phyloP scores from a whole-genome alignment of 176 grass and related monocot species.

The Oropetium thomaeum region DNA sequence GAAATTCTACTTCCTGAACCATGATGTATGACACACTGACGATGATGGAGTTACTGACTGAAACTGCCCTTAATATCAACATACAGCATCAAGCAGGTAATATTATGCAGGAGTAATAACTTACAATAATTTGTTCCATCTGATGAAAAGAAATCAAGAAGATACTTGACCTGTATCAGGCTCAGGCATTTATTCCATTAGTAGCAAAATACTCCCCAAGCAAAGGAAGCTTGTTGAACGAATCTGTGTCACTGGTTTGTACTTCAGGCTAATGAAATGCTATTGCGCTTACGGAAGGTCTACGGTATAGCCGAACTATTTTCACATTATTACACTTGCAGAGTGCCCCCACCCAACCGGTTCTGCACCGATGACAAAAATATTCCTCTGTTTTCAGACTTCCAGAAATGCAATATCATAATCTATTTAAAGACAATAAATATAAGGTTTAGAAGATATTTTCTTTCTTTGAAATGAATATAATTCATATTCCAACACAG shows the following conservation, averaged over 20 bases:
- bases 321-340: background rate
- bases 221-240: background rate
- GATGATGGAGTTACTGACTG: no score
- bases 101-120: background rate
- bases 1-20: slow-evolving; percentile 16
- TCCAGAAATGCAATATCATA: no score
- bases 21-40: slow-evolving; percentile 6
- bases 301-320: background rate
- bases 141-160: background rate
- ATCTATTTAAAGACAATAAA: background rate
- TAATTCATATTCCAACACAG: slow-evolving; percentile 31
- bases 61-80: background rate
- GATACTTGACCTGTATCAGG: background rate
- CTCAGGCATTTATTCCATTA: background rate
- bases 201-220: background rate
- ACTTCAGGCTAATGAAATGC: slow-evolving; percentile 5
- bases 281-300: background rate
- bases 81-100: slow-evolving; percentile 4
- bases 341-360: background rate
- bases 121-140: background rate
- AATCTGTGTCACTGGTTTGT: background rate
- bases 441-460: background rate
- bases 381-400: slow-evolving; percentile 12
- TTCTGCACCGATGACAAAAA: no score
- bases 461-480: slow-evolving; percentile 25